Percentiles rank a stretch among this genome's conserved stretches.
phyloP scores from a whole-genome alignment of 2,329 filamentous ascomycete genomes.

The Penicillium rolfsii region DNA sequence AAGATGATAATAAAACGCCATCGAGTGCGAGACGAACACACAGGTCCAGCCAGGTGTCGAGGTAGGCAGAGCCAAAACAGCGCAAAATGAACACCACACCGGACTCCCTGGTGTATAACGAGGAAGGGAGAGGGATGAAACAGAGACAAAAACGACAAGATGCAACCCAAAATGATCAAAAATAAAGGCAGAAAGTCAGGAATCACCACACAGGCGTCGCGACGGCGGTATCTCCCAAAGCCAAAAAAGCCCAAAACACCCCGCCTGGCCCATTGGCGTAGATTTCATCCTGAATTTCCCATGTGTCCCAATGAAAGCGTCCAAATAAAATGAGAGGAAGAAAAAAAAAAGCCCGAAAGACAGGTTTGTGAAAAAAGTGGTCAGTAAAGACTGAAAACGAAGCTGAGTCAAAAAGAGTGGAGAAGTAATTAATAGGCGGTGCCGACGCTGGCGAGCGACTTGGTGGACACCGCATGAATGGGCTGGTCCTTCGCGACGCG shows the following conservation, averaged over 20 bases:
- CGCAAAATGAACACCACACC: conserved; percentile 46
- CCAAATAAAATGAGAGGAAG: conserved; percentile 40
- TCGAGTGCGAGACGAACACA: conserved; percentile 48
- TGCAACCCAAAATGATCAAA: conserved; percentile 25
- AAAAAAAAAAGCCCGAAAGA: conserved; percentile 28
- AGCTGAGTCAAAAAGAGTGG: conserved; percentile 25
- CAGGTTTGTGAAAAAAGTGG: conserved; percentile 29
- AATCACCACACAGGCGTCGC: conserved; percentile 39
- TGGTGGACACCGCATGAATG: conserved; percentile 49
- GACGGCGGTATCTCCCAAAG: conserved; percentile 36
- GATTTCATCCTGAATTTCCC: conserved; percentile 41
- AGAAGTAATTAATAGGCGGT: conserved; percentile 44
- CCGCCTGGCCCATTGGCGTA: conserved; percentile 39
- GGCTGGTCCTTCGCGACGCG: conserved; percentile 46
- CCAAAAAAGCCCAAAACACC: conserved; percentile 34
- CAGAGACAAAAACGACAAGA: conserved; percentile 23
- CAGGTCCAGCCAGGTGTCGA: conserved; percentile 53
- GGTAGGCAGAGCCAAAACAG: conserved; percentile 37
- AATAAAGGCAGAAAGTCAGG: conserved; percentile 31
- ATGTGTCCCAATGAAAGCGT: conserved; percentile 48
- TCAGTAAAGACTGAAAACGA: conserved; percentile 30
- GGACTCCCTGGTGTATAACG: conserved; percentile 48
- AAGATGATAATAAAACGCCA: conserved; percentile 42
- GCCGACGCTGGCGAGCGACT: conserved; percentile 48
- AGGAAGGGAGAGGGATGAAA: conserved; percentile 37